Conservation (phyloP, 495 filamentous ascomycete species). For the Platismatia glauca region DNA sequence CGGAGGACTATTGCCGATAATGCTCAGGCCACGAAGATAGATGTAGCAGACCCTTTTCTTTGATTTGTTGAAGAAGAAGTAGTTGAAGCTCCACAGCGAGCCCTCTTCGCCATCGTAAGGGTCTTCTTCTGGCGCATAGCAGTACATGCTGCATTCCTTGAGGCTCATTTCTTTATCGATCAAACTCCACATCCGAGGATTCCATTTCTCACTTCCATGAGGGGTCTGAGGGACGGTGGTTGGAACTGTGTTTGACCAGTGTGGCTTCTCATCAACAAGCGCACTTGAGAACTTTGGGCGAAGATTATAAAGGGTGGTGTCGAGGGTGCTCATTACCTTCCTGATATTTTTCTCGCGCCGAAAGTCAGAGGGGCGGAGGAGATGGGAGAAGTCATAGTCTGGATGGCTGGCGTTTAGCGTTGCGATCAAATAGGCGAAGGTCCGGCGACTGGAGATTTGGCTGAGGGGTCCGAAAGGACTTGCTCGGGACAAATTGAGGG, state of each 20-base stretch:
- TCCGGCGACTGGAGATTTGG: constrained; percentile 76
- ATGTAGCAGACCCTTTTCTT: constrained; percentile 93
- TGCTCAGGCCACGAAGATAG: constrained; percentile 76
- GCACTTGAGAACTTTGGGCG: constrained; percentile 46
- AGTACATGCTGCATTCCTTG: constrained; percentile 74
- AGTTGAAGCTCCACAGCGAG: constrained; percentile 89
- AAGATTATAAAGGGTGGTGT: constrained; percentile 76
- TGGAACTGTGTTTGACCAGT: constrained; percentile 20
- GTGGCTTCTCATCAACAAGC: constrained; percentile 20
- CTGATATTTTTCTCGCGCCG: constrained; percentile 64
- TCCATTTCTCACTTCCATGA: constrained; percentile 50
- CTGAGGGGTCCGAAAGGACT: constrained; percentile 86
- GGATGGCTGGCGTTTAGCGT: constrained; percentile 96
- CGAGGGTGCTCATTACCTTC: constrained; percentile 71
- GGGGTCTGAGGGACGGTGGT: constrained; percentile 26
- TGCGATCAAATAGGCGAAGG: constrained; percentile 91
- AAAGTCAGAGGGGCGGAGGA: constrained; percentile 81
- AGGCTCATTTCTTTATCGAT: constrained; percentile 90
- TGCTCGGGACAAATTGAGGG: constrained; percentile 68
- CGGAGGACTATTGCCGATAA: constrained; percentile 58
- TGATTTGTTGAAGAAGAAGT: constrained; percentile 94
- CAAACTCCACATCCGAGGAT: constrained; percentile 76
- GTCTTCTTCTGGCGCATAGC: constrained; percentile 74
- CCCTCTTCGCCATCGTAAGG: constrained; percentile 85
- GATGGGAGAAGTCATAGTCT: constrained; percentile 94